Base-by-base conservation (phyloP, 2,329 filamentous ascomycete genomes). In the Fusarium denticulatum region DNA sequence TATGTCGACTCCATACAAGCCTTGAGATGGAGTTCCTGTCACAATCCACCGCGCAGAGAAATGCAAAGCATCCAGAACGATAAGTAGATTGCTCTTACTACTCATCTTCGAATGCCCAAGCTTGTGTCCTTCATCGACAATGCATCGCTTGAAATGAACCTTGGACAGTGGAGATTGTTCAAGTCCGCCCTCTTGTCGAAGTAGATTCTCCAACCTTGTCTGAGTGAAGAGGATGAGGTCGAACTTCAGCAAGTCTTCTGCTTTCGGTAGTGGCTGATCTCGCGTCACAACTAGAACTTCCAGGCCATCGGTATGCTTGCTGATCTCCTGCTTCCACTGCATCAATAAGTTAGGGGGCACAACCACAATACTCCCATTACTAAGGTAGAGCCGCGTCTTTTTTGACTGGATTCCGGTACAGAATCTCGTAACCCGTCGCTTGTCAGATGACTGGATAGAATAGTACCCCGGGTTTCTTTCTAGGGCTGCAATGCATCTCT, bases 41-140 rank as follows among this genome's bases (percentile, higher is more conserved):
- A 97, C 92, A 8, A 97, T 90, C 96, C 96, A 98, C 15, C 93
- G 90, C 24, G 94, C 89, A 52, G 94, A 91, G 22, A 94, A 84
- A 16, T 87, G 83, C n/a, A 92, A 80, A 18, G 80, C 80, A 24
- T 91, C 86, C 4, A 91, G 80, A 5, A 86, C 84, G 6, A 84
- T 78, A 26, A 89, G 83, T 10, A 90, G 77, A 45, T 88, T 85
- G 49, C 90, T 94, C 74, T 86, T 89, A 58, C 85, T 85, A 15
- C 85, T 84, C 11, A 82, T 81, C 6, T 82, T 87, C 2, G 88
- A 89, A 42, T 93, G 92, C 0, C 94, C 94, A 66, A 97, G 91
- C 67, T 89, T 93, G 80, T 98, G 95, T 0, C 96, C 96, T 85
- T 98, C 96, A 73, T 98, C 96, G 24, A 97, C 92, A 50, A 98